Base-by-base conservation (phyloP, 306 rosid species). In the Cicer chorassanicum region DNA sequence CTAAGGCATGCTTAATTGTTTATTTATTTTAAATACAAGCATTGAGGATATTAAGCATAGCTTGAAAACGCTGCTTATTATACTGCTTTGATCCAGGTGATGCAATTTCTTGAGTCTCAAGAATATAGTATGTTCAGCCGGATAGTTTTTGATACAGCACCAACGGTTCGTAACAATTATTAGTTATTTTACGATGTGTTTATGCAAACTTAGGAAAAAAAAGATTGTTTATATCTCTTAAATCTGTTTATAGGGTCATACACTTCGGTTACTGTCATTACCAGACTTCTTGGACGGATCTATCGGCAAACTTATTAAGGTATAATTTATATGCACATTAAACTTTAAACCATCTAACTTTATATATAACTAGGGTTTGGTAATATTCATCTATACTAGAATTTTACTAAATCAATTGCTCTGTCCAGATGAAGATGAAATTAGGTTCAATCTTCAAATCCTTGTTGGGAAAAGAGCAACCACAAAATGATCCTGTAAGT, bases 261-360 rank as follows among this genome's bases (percentile, higher is more conserved):
- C 97, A 39, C 80, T 92, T 77, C 81, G 97, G 72, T 86, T 90
- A 74, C 76, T 92, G 70, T 90, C 97, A 40, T 79, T 92, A 79
- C 97, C 97, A 21, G 97, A 92, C 78, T 87, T 92, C 82, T 76
- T 90, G 82, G 97, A 90, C 78, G 90, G 85, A 78, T 92, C 97
- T 80, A 80, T 92, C 14, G 91, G 97, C 21, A 90, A 90, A 80
- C 72, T 92, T 42, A 53, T 87, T 71, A 88, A 87, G 93, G 97
- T 89, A 78, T 48, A 77, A 59, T 13, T 40, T 10, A 87, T 87
- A 73, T 66, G 81, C 49, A 29, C 44, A 42, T 53, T 72, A 9
- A 69, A 65, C 45, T 49, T 74, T 9, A 68, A 48, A 38, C 72
- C 34, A 46, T 39, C 53, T 10, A 12, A 10, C 49, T 65, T 48